Base-by-base conservation (phyloP, 345 rosid species). In the Brassica juncea region DNA sequence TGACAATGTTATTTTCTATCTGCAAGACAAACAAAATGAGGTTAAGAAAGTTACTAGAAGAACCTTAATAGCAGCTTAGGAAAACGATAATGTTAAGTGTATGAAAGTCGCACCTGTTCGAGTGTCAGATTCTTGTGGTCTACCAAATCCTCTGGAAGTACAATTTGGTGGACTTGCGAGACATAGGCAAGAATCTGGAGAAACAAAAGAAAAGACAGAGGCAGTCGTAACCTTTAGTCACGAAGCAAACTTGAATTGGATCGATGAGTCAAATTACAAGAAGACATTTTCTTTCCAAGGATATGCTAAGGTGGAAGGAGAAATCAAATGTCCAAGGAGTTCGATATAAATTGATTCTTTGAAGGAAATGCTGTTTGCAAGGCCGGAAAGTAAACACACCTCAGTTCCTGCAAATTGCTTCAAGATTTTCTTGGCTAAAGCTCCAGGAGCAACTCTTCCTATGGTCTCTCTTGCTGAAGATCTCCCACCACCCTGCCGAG, bases 401-500 rank as follows among this genome's bases (percentile, higher is more conserved):
- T 95, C 96, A 25, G 93, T 93, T 78, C 93, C 94, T 5, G 97
- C 72, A 79, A 78, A 86, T 67, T 79, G 85, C 86, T 87, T 91
- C 74, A 95, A 93, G 77, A 90, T 85, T 89, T 95, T 93, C 92
- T 95, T 95, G 25, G 99, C 99, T 72, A 95, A 84, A 79, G 98
- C 99, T 75, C 99, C 98, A 39, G 98, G 66, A 63, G 99, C 98
- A 82, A 95, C 99, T 85, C 99, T 87, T 79, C 99, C 99, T 55
- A 95, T 93, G 77, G 99, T 89, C 85, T 95, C 99, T 83, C 99
- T 93, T 14, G 98, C 99, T 32, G 98, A 95, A 83, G 98, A 95
- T 85, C 99, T 86, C 68, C 98, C 99, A 69, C 99, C 98, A 82
- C 98, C 99, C 99, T 52, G 31, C n/a, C 2, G 28, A 42, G 34